Percentiles rank a stretch among this genome's conserved stretches.
Conservation (phyloP, 73 alveolate genomes). For the Stentor coeruleus region DNA sequence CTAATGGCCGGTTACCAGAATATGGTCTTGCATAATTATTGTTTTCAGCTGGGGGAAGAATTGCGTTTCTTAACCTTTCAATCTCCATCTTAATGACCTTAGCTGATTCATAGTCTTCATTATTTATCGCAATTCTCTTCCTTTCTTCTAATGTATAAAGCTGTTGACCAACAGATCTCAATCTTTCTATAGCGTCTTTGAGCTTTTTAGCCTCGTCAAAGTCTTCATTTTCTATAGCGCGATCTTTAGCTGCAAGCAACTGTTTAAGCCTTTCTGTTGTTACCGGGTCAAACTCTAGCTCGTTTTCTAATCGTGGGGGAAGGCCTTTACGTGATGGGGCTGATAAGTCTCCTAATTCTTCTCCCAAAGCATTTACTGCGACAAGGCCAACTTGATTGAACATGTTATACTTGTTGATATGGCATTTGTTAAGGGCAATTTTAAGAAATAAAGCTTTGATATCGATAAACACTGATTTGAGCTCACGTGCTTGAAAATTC, state of each 20-base stretch:
- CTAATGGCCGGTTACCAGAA: constrained; percentile 24
- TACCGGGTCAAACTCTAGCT: constrained; percentile 66
- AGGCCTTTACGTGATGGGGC: not conserved
- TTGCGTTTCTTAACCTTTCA: constrained; percentile 89
- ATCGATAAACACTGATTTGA: constrained; percentile 85
- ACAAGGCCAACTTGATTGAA: constrained; percentile 89
- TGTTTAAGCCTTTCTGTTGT: constrained; percentile 85
- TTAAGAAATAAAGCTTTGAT: constrained; percentile 58
- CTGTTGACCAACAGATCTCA: constrained; percentile 67
- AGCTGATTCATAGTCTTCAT: constrained; percentile 95
- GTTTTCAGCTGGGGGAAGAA: constrained; percentile 44
- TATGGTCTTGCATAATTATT: constrained; percentile 25
- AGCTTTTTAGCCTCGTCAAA: constrained; percentile 93
- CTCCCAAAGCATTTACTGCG: constrained; percentile 86
- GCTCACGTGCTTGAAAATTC: constrained; percentile 98
- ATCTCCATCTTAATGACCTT: constrained; percentile 90
- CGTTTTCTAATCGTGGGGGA: constrained; percentile 63
- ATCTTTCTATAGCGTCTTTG: constrained; percentile 83
- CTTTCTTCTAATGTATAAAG: constrained; percentile 81
- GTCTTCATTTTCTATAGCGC: constrained; percentile 94
- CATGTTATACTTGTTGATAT: constrained; percentile 77
- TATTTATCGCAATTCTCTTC: constrained; percentile 86
- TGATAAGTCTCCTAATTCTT: constrained; percentile 27
- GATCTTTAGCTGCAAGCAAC: constrained; percentile 77
- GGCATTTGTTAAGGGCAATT: constrained; percentile 75